phyloP scores from a whole-genome alignment of 805 yeast species.

The Myxozyma udenii region DNA sequence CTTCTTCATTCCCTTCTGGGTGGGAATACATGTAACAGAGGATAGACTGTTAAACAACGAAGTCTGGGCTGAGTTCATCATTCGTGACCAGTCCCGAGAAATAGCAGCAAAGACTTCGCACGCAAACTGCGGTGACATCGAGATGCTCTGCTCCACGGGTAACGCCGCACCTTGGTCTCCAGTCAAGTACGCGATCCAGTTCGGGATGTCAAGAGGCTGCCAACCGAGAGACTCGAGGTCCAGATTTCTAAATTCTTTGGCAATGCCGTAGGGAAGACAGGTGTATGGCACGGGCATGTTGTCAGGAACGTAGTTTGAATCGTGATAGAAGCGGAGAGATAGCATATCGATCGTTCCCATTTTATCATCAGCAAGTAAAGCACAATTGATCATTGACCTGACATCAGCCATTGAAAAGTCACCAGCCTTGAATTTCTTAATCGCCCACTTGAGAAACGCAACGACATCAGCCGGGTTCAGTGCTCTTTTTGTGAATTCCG shows the following conservation, averaged over 20 bases:
- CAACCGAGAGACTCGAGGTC: constrained; percentile 34
- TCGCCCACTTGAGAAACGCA: constrained; percentile 36
- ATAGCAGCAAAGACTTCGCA: constrained; percentile 31
- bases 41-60: constrained; percentile 22
- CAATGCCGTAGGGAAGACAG: constrained; percentile 36
- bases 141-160: constrained; percentile 26
- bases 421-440: constrained; percentile 16
- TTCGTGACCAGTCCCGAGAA: constrained; percentile 33
- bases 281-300: constrained; percentile 36
- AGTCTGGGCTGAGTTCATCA: constrained; percentile 10
- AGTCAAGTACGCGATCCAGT: constrained; percentile 32
- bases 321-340: constrained; percentile 32
- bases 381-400: constrained; percentile 24
- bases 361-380: constrained; percentile 31
- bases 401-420: constrained; percentile 23
- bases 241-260: constrained; percentile 19
- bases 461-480: constrained; percentile 28
- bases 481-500: constrained; percentile 36
- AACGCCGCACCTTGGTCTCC: constrained; percentile 4
- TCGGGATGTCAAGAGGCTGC: constrained; percentile 29
- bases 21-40: constrained; percentile 38
- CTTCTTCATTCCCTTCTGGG: constrained; percentile 39
- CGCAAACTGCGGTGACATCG: constrained; percentile 33
- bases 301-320: constrained; percentile 30
- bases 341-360: constrained; percentile 32